Base-by-base conservation (phyloP, 495 filamentous ascomycete genomes). In the Rusavskia elegans region DNA sequence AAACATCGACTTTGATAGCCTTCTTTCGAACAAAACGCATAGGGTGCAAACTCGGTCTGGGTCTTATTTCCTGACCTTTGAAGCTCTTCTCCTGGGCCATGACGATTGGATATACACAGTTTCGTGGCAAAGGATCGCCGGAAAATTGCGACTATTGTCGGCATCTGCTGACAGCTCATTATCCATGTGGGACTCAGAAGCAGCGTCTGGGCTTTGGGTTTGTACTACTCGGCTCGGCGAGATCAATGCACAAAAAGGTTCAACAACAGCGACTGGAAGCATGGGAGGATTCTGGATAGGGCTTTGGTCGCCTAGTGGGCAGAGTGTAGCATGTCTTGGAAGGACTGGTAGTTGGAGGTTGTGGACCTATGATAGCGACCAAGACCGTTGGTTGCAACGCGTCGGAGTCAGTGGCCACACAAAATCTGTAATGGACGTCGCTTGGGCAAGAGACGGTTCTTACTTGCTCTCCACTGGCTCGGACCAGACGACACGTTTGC, bases 41-140 rank as follows among this genome's bases (percentile, higher is more conserved):
- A 72, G 71, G 36, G 74, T 87, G 27, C 71, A 81, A 56, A 72
- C 81, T 29, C 64, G 64, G 19, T 70, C 70, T 0, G 68, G 65
- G 2, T 78, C 70, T 36, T 94, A 83, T 66, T 87, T 82, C 29
- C 71, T 94, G 45, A 95, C 89, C 0, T 97, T 97, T 55, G 93
- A 97, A 67, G 93, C 93, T 7, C 72, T 99, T 13, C 76, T 99
- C 9, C 79, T 97, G 23, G 92, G 93, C 19, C 93, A 97, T 60
- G 92, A 99, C 58, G 92, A 99, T 60, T 99, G 92, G 92, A 86
- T 99, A 23, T 96, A 93, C 62, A 89, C 84, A 49, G 77, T 84
- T 0, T 70, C 71, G 37, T 99, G 92, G 92, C 73, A 75, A 30
- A 74, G 75, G 10, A 64, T 71, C 23, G 61, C 68, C 5, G 68